Percentiles rank a stretch among this genome's conserved stretches.
Conservation (phyloP, 2,329 filamentous ascomycete species). For the Alternaria infectoria region DNA sequence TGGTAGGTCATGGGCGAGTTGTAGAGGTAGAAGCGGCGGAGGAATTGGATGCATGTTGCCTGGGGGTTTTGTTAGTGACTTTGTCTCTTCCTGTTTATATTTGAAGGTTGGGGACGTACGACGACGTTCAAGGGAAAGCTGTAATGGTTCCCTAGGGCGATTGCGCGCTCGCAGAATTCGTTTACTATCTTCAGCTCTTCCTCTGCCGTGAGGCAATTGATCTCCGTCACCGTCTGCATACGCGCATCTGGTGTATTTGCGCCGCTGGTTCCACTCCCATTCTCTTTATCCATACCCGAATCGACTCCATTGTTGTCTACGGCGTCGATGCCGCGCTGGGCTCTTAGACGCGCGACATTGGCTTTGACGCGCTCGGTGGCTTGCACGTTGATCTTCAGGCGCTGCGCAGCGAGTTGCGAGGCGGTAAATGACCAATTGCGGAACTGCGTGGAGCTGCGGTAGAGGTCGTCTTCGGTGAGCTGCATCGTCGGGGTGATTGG, state of each 20-base stretch:
- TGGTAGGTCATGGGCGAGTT: constrained; percentile 98
- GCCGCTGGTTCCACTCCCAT: constrained; percentile 37
- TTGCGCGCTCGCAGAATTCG: constrained; percentile 72
- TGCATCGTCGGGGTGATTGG: constrained; percentile 35
- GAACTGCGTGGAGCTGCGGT: constrained; percentile 88
- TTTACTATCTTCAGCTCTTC: constrained; percentile 84
- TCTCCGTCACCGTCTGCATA: constrained; percentile 50
- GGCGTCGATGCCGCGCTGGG: constrained; percentile 45
- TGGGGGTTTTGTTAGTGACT: constrained; percentile 28
- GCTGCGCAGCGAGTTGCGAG: constrained; percentile 71
- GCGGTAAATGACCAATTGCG: constrained; percentile 91
- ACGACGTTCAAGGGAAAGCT: constrained; percentile 67
- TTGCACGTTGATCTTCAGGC: constrained; percentile 77
- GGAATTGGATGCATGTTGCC: constrained; percentile 85
- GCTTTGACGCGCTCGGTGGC: constrained; percentile 72
- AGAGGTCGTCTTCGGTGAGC: constrained; percentile 88
- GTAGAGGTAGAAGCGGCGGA: constrained; percentile 93
- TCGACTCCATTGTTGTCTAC: constrained; percentile 8
- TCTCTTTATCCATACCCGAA: constrained; percentile 41
- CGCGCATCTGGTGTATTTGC: constrained; percentile 34
- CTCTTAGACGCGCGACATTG: constrained; percentile 60
- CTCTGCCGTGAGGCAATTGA: constrained; percentile 80
- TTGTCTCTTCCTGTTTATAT: background rate
- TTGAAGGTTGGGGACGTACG: constrained; percentile 43
- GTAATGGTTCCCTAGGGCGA: constrained; percentile 64